phyloP scores from a whole-genome alignment of 352 stramenopile genomes.

The Phytophthora ramorum region DNA sequence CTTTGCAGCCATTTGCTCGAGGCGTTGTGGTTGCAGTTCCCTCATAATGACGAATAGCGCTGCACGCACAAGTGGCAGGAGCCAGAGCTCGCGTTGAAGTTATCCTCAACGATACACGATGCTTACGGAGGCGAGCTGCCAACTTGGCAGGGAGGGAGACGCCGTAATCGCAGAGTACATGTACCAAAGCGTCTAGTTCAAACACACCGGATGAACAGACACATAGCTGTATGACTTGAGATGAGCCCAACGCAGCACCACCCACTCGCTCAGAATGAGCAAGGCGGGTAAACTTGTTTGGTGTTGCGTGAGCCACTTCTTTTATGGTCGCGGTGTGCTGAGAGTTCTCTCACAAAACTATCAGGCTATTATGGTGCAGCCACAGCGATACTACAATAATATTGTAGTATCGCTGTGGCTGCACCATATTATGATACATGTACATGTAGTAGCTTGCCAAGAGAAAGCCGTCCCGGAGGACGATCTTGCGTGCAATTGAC shows the following conservation, averaged over 20 bases:
- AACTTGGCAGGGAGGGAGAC: not conserved
- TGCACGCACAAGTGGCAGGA: not conserved
- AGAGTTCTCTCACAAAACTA: no score
- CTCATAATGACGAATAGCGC: not conserved
- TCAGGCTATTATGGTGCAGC: constrained; percentile 1
- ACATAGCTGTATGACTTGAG: not conserved
- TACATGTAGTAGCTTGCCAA: no score
- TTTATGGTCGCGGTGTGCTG: no score
- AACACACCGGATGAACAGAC: not conserved
- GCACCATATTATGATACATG: no score
- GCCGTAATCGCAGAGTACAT: not conserved
- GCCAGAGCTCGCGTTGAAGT: not conserved
- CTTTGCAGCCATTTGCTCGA: not conserved
- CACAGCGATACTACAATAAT: no score
- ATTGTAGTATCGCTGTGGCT: no score
- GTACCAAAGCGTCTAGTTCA: no score
- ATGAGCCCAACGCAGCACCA: not conserved
- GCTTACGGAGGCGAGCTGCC: not conserved
- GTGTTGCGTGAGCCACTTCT: no score
- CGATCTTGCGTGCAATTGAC: not conserved
- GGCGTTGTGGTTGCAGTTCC: not conserved
- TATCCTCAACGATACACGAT: not conserved
- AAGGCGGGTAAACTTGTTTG: not conserved
- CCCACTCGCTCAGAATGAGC: not conserved
- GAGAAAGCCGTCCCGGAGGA: no score